Evolutionary conservation across 257 asterid species (phyloP).

Genomic region (Jaltomata sinuosa): DNA sequence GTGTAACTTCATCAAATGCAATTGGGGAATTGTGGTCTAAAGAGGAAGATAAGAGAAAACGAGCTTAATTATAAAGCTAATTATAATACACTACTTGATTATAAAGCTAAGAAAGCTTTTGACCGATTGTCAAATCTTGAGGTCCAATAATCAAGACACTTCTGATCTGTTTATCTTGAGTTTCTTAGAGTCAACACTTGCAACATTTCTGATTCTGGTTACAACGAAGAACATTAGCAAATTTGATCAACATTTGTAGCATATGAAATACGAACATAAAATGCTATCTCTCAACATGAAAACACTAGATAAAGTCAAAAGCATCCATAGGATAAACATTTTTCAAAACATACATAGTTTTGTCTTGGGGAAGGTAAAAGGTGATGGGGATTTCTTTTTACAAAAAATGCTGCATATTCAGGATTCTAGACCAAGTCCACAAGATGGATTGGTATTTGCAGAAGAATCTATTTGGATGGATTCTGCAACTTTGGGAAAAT

Average conservation of each 20-base stretch:
- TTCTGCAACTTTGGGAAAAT: conserved; percentile 21
- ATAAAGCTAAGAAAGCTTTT: not conserved
- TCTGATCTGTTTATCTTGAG: not conserved
- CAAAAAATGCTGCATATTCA: too few species aligned
- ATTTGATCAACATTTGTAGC: not conserved
- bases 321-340: too few species aligned
- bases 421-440: not conserved
- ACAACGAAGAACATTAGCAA: not conserved
- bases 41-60: not conserved
- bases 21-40: not conserved
- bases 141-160: not conserved
- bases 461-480: not conserved
- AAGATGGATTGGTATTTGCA: not conserved
- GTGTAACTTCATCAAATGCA: not conserved
- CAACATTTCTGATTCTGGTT: too few species aligned
- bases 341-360: too few species aligned
- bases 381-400: too few species aligned
- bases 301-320: not conserved
- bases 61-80: too few species aligned
- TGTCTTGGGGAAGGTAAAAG: too few species aligned
- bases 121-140: not conserved
- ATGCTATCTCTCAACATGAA: not conserved
- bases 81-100: not conserved
- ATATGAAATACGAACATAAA: not conserved
- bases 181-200: not conserved